These are phyloP conservation scores for Plasmodium berghei DNA, from an alignment of 169 alveolate genomes.

Conservation along the genomic window DNA sequence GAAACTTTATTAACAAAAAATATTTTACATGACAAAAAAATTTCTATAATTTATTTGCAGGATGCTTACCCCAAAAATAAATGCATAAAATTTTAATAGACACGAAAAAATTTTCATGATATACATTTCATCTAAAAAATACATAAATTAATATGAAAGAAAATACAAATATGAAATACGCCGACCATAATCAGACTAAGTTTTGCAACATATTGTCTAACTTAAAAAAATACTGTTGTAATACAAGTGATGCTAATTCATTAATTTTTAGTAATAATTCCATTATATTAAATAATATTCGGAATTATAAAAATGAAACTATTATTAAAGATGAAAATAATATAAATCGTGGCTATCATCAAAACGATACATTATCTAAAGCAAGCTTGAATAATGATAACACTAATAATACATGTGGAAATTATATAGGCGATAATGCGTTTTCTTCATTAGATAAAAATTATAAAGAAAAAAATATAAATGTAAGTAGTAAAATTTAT, in stretches of 20 bases:
- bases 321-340: background rate
- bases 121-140: too few species aligned
- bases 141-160: constrained; percentile 8
- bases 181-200: background rate
- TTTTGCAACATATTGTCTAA: constrained; percentile 7
- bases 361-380: background rate
- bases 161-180: background rate
- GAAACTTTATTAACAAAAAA: too few species aligned
- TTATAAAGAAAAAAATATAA: constrained; percentile 1
- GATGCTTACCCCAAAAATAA: too few species aligned
- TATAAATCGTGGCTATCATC: background rate
- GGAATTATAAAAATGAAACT: background rate
- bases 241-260: constrained; percentile 20
- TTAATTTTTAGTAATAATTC: constrained; percentile 9
- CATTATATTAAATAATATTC: background rate
- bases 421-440: too few species aligned
- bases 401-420: too few species aligned
- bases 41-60: too few species aligned
- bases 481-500: background rate
- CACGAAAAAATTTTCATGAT: too few species aligned
- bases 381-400: background rate
- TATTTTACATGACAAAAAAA: too few species aligned
- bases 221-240: constrained; percentile 48
- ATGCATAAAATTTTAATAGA: too few species aligned
- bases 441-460: too few species aligned